Conservation (phyloP, 2,329 filamentous ascomycete genomes). For the Ceratocystis harringtonii region DNA sequence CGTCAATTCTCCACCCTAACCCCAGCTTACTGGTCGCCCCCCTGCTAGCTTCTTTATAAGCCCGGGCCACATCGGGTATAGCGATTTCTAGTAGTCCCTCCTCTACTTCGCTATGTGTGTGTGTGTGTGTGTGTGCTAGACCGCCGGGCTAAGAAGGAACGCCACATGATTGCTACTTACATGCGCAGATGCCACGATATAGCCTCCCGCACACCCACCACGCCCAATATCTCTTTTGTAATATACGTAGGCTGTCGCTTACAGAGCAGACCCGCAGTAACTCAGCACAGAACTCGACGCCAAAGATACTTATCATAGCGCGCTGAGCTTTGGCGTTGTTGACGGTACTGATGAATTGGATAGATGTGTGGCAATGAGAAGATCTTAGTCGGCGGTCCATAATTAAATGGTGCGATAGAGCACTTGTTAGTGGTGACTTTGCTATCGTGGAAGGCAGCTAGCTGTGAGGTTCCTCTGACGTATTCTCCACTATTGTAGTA, state of each 20-base stretch:
- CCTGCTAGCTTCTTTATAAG: neutral
- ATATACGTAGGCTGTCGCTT: neutral
- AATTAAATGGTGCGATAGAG: neutral
- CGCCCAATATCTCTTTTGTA: too few species aligned
- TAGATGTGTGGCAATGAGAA: neutral
- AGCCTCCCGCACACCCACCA: neutral
- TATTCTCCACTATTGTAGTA: neutral
- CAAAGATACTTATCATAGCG: constrained; percentile 1
- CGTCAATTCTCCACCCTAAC: neutral
- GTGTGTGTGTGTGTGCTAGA: neutral
- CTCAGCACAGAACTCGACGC: neutral
- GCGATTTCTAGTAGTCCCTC: neutral
- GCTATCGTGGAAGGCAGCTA: neutral
- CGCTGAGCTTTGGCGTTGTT: neutral
- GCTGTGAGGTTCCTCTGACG: neutral
- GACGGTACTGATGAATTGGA: neutral
- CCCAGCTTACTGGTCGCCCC: neutral
- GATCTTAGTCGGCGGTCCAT: neutral
- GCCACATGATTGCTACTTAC: neutral
- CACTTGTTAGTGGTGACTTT: neutral
- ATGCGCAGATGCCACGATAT: neutral
- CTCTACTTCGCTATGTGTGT: neutral
- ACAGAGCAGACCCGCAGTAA: neutral
- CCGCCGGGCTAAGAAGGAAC: neutral
- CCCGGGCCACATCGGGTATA: neutral